Percentiles rank a stretch among this genome's conserved stretches.
phyloP scores from a whole-genome alignment of 768 basidiomycete species.

The Russula dissimulans region DNA sequence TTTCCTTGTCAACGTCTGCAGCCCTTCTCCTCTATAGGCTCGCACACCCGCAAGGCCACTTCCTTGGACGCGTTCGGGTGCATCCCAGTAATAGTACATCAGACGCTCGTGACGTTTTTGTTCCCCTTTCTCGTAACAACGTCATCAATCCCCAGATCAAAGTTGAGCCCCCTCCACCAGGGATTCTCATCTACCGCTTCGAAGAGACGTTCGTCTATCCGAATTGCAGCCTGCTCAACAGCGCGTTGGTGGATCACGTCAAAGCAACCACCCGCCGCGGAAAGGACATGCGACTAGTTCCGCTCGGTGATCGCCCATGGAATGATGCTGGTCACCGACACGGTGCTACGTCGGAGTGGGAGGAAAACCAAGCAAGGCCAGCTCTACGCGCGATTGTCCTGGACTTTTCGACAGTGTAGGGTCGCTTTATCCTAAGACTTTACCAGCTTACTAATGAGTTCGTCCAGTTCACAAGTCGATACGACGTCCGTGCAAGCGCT shows the following conservation, averaged over 20 bases:
- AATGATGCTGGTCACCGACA: conserved; percentile 78
- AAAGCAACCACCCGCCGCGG: conserved; percentile 70
- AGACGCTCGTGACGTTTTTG: conserved; percentile 64
- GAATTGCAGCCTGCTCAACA: conserved; percentile 61
- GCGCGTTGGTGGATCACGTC: conserved; percentile 70
- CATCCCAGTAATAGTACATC: conserved; percentile 28
- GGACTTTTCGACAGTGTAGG: conserved; percentile 80
- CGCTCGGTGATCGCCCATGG: conserved; percentile 75
- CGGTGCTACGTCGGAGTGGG: conserved; percentile 38
- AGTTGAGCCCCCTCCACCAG: conserved; percentile 72
- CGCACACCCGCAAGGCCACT: conserved; percentile 80
- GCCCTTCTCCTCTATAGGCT: conserved; percentile 77
- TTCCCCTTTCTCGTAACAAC: conserved; percentile 55
- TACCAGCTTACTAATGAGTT: neutral
- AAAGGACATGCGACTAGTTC: conserved; percentile 56
- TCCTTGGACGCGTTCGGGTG: conserved; percentile 80
- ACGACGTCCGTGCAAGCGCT: conserved; percentile 87
- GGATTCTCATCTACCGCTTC: conserved; percentile 84
- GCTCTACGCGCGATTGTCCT: conserved; percentile 77
- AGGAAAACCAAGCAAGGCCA: conserved; percentile 49
- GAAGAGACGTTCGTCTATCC: conserved; percentile 88
- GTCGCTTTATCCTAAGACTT: conserved; percentile 1
- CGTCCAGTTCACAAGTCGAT: conserved; percentile 70
- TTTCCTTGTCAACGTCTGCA: conserved; percentile 70
- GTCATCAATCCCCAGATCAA: conserved; percentile 61